Conservation (phyloP, 163 green algal genomes). For the Coccomyxa subellipsoidea region DNA sequence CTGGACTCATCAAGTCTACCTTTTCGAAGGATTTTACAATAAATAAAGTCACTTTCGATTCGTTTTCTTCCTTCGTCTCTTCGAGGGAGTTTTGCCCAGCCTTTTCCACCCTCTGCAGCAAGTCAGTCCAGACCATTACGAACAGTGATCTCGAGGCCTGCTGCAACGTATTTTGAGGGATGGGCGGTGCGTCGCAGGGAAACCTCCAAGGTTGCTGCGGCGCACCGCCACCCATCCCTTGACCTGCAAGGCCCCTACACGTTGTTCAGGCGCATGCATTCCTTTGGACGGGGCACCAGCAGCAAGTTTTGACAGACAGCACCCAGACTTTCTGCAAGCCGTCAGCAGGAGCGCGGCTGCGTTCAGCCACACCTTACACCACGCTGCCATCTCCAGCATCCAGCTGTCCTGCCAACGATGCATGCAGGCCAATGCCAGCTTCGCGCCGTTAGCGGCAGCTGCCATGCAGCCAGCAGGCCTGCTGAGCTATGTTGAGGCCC, state of each 20-base stretch:
- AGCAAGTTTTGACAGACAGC: background rate
- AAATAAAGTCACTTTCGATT: no score
- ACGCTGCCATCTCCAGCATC: background rate
- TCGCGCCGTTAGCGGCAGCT: background rate
- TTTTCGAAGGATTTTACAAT: no score
- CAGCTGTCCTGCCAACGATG: background rate
- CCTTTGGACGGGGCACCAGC: background rate
- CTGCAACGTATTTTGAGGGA: background rate
- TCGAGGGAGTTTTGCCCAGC: no score
- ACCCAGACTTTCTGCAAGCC: background rate
- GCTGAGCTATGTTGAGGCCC: background rate
- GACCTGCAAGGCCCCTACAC: background rate
- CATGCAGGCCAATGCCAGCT: background rate
- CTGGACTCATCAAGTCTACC: no score
- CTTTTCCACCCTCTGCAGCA: background rate
- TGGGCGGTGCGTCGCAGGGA: background rate
- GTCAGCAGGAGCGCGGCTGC: background rate
- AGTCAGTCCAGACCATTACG: background rate
- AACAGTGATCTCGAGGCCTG: background rate
- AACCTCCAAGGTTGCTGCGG: background rate
- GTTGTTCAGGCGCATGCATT: background rate
- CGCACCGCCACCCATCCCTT: background rate
- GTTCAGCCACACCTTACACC: background rate
- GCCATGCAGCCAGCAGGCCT: background rate
- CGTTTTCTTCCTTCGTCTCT: no score